Base-by-base conservation (phyloP, 2,329 filamentous ascomycete genomes). In the Lasiodiplodia citricola region DNA sequence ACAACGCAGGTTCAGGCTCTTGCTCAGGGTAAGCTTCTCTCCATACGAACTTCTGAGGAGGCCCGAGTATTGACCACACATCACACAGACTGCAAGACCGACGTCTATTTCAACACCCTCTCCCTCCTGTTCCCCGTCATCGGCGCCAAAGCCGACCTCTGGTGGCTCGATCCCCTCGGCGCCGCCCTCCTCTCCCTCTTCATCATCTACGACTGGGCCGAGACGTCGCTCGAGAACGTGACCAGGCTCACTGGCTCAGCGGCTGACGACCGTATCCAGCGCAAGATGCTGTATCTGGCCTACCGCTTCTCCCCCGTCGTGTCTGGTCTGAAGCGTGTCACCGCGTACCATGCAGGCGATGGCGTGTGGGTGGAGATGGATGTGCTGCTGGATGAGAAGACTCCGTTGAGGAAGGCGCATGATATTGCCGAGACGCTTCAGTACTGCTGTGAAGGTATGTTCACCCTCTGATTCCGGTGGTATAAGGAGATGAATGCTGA, bases 201-300 rank as follows among this genome's bases (percentile, higher is more conserved):
- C 80, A 90, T 92, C 76, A 91, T 91, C 72, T 88, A 87, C 77
- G 90, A 91, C 78, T 91, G 89, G 90, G 86, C 86, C 1, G 83
- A 84, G 56, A 91, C 89, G 0, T 87, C 84, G 70, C 82, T 88
- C 58, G 83, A 87, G 67, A 89, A 90, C 71, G 84, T 90, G 57
- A 84, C 84, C 1, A 83, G 87, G 2, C 79, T 90, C 5, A 87
- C 86, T 0, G 88, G 88, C n/a, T 82, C 86, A 64, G 86, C 86
- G 0, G 87, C 87, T 0, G 81, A 83, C 2, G 80, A 85, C 3
- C 78, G 82, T 4, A 79, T 86, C 51, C 80, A 84, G 28, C 84
- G 87, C 71, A 89, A 89, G 72, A 80, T 90, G 28, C 83, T 87
- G 69, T 90, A 86, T 71, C 82, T 90, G 65, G 87, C 86, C 0